Evolutionary conservation across 495 filamentous ascomycete species (phyloP), one percentile per base, ranked within the genome.

Genomic region (Penicillium herquei): DNA sequence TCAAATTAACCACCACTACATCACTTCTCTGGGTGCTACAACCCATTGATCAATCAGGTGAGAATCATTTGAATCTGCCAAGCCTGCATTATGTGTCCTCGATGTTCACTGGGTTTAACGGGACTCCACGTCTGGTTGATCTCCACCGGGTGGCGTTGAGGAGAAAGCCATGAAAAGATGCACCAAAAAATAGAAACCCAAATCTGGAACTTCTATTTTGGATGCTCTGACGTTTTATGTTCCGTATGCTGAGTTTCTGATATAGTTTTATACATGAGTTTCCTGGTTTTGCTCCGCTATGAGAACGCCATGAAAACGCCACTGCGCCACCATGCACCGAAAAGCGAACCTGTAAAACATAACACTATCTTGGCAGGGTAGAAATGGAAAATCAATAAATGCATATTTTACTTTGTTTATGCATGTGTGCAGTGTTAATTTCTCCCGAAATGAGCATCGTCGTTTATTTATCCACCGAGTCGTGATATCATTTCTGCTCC

Each of bases 61-160:
- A 26, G 21, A 26, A 26, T 4, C 21, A 26, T 26, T 26, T 26
- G 21, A 26, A 26, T 26, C 21, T 26, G 21, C 21, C 21, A 37
- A 37, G 34, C 34, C 34, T 7, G 34, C 34, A 37, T 37, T 9
- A n/a, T 48, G 21, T 48, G 45, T 37, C 7, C 6, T 21, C 46
- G 8, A 18, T 35, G 8, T 13, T 34, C 32, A 17, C 12, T 48
- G 30, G 40, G 3, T 43, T 33, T 31, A 13, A 48, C 42, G 45
- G 45, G 12, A 26, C 54, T 39, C 54, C 3, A 40, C 30, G 51
- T 53, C 35, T 47, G 46, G 51, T 13, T 43, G 17, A 42, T 43
- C 53, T 45, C 58, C 58, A 60, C 58, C 48, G 48, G 52, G 57
- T 60, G 58, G 57, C 57, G 52, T 53, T 32, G 48, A 51, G 33